A percentile compares a stretch with the other conserved stretches of the same genome.
These are phyloP conservation scores for Phytopythium boreale DNA, from an alignment of 352 stramenopile species.

Conservation along the genomic window DNA sequence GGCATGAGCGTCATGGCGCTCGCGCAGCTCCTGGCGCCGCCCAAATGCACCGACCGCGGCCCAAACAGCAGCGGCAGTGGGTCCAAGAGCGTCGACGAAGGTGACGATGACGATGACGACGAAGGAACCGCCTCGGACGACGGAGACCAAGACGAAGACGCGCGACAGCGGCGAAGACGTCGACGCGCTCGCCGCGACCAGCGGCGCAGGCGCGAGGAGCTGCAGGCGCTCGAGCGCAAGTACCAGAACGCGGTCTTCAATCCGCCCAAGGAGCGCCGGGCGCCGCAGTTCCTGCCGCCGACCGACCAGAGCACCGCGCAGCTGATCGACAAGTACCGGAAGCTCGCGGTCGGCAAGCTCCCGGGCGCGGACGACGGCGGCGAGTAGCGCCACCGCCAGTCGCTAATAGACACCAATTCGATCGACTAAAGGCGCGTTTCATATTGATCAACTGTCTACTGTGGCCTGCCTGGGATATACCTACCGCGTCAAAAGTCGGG, in stretches of 20 bases:
- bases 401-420: not conserved
- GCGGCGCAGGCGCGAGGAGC: constrained; percentile 2
- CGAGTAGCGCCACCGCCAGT: not conserved
- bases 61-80: not conserved
- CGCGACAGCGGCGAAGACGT: constrained; percentile 5
- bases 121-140: constrained; percentile 18
- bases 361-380: constrained; percentile 13
- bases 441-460: not conserved
- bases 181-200: not conserved
- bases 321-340: constrained; percentile 80
- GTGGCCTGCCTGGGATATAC: no score
- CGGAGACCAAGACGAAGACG: constrained; percentile 15
- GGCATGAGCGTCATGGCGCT: constrained; percentile 73
- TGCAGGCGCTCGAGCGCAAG: constrained; percentile 32
- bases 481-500: constrained; percentile 69
- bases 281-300: constrained; percentile 45
- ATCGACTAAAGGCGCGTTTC: not conserved
- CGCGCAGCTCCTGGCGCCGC: constrained; percentile 45
- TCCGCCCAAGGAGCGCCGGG: constrained; percentile 40
- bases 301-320: constrained; percentile 61
- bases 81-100: constrained; percentile 9
- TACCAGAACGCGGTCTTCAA: constrained; percentile 60
- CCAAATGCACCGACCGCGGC: constrained; percentile 12
- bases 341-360: constrained; percentile 71
- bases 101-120: constrained; percentile 11